Evolutionary conservation across 345 rosid species (phyloP).

Genomic region (Brassica napus): DNA sequence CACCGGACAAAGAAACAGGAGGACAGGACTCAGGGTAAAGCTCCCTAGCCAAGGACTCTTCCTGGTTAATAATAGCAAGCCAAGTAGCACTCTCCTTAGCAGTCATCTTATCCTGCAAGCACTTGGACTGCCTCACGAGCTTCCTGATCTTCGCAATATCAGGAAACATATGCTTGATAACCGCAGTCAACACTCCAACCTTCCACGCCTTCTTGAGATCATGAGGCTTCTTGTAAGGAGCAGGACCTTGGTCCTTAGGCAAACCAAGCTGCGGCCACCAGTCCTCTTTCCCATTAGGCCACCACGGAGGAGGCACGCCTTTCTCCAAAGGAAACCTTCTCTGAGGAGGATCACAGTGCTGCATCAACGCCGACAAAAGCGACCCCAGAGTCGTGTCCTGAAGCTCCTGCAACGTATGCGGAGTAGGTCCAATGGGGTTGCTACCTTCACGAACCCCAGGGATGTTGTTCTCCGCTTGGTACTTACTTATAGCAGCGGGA

Average conservation of each 20-base stretch:
- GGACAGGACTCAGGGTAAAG: slow-evolving; percentile 47
- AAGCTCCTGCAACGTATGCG: slow-evolving; percentile 76
- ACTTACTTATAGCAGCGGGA: slow-evolving; percentile 84
- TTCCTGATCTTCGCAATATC: slow-evolving; percentile 88
- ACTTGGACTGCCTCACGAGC: slow-evolving; percentile 89
- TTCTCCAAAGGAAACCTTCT: slow-evolving; percentile 87
- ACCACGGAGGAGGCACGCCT: slow-evolving; percentile 94
- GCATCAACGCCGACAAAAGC: slow-evolving; percentile 91
- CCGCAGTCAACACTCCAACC: slow-evolving; percentile 95
- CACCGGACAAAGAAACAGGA: slow-evolving; percentile 52
- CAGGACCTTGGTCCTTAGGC: slow-evolving; percentile 68
- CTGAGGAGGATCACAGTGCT: slow-evolving; percentile 97
- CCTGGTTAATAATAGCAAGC: slow-evolving; percentile 83
- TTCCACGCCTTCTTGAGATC: slow-evolving; percentile 98
- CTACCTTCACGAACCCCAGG: slow-evolving; percentile 54
- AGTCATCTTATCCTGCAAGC: slow-evolving; percentile 99
- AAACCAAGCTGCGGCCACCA: slow-evolving; percentile 91
- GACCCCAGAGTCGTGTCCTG: slow-evolving; percentile 98
- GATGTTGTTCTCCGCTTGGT: slow-evolving; percentile 74
- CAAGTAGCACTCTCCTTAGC: slow-evolving; percentile 99
- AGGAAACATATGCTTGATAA: slow-evolving; percentile 97
- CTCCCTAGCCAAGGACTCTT: slow-evolving; percentile 73
- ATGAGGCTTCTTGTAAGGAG: slow-evolving; percentile 96
- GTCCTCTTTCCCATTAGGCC: slow-evolving; percentile 90
- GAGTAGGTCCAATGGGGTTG: slow-evolving; percentile 58